Conservation (phyloP, 257 asterid species). For the Craterostigma plantagineum region DNA sequence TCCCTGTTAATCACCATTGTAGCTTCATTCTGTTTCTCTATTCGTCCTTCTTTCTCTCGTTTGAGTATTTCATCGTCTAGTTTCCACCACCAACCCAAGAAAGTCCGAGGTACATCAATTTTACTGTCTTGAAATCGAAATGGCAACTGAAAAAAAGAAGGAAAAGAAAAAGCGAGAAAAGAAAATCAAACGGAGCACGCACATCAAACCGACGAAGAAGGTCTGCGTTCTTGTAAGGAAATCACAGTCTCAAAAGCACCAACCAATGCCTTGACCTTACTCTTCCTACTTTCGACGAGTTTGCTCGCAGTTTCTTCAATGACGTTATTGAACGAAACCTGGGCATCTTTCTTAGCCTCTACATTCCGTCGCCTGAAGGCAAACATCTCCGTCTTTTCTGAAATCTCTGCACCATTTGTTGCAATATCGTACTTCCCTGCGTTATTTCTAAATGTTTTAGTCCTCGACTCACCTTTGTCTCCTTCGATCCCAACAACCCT, state of each 20-base stretch:
- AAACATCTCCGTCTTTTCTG: conserved; percentile 11
- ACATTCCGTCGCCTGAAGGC: conserved; percentile 21
- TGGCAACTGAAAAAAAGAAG: too few relatives aligned
- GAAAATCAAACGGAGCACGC: too few relatives aligned
- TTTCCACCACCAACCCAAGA: too few relatives aligned
- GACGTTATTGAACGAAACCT: conserved; percentile 24
- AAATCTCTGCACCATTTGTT: conserved; percentile 4
- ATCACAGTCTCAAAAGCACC: conserved; percentile 44
- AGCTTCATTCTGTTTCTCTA: too few relatives aligned
- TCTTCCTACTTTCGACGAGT: conserved; percentile 35
- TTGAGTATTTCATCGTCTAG: too few relatives aligned
- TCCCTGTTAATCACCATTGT: too few relatives aligned
- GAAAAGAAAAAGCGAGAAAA: too few relatives aligned
- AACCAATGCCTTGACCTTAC: conserved; percentile 39
- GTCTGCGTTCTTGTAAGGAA: conserved; percentile 25
- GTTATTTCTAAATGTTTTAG: conserved; percentile 4
- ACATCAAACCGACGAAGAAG: background rate
- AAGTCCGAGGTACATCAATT: too few relatives aligned
- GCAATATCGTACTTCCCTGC: conserved; percentile 8
- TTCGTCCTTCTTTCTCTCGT: too few relatives aligned
- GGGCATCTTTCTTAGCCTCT: conserved; percentile 24
- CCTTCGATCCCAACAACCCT: conserved; percentile 11
- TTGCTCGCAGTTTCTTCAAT: conserved; percentile 42
- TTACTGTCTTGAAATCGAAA: too few relatives aligned
- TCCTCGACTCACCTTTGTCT: conserved; percentile 10